A percentile compares a stretch with the other conserved stretches of the same genome.
phyloP scores from a whole-genome alignment of 139 green algal species.

The Tetradesmus lagerheimii region DNA sequence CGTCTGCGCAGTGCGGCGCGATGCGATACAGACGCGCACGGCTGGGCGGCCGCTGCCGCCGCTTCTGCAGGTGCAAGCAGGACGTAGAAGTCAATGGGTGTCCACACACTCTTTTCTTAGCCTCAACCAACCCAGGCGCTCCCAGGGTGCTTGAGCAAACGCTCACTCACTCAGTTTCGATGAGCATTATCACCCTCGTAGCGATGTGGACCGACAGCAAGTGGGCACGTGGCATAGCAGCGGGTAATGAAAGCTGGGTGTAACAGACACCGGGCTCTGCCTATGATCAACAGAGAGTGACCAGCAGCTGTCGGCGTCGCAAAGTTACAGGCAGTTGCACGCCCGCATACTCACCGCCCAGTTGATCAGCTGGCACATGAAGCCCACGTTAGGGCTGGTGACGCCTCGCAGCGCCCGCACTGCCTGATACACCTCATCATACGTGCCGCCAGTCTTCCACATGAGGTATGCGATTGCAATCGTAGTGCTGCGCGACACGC shows the following conservation, averaged over 20 bases:
- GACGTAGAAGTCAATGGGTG: not conserved
- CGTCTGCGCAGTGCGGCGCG: conserved; percentile 76
- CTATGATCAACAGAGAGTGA: too few species aligned
- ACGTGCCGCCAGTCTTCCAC: conserved; percentile 80
- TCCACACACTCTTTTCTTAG: too few species aligned
- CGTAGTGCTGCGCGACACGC: conserved; percentile 89
- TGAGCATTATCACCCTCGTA: too few species aligned
- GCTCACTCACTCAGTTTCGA: too few species aligned
- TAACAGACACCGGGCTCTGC: too few species aligned
- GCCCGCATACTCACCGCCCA: conserved; percentile 83
- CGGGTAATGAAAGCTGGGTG: too few species aligned
- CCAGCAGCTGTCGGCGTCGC: too few species aligned
- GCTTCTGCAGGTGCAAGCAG: conserved; percentile 29
- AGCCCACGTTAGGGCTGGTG: conserved; percentile 96
- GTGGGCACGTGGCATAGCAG: too few species aligned
- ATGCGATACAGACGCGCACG: conserved; percentile 79
- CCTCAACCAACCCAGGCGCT: too few species aligned
- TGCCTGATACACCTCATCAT: conserved; percentile 86
- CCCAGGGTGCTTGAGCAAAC: too few species aligned
- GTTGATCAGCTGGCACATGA: conserved; percentile 86
- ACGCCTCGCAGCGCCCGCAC: conserved; percentile 89
- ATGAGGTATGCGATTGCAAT: conserved; percentile 97
- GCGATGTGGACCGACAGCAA: too few species aligned
- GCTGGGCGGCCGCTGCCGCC: conserved; percentile 31
- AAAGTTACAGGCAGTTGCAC: not conserved